Conservation (phyloP, 352 stramenopile species). For the Nothophytophthora sp. region DNA sequence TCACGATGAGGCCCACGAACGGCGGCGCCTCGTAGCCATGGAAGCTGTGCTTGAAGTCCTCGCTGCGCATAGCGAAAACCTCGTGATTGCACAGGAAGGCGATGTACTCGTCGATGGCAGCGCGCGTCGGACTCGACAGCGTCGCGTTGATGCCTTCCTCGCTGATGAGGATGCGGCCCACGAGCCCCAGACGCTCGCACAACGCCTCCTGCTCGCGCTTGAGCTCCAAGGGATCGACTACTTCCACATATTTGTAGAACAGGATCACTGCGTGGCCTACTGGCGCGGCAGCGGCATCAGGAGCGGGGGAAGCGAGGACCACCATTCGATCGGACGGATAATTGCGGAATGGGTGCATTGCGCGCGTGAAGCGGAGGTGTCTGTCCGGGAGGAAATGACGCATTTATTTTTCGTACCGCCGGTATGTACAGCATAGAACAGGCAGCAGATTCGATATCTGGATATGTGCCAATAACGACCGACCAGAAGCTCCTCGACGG, state of each 20-base stretch:
- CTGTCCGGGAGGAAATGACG: too few relatives aligned
- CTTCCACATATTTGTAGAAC: constrained; percentile 79
- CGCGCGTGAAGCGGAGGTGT: too few relatives aligned
- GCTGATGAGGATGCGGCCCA: constrained; percentile 74
- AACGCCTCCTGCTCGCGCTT: constrained; percentile 54
- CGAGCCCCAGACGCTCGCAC: constrained; percentile 53
- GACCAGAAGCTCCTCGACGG: too few relatives aligned
- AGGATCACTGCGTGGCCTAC: constrained; percentile 58
- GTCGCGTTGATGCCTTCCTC: constrained; percentile 87
- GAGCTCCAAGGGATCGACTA: constrained; percentile 32
- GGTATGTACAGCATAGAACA: too few relatives aligned
- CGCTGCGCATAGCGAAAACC: constrained; percentile 49
- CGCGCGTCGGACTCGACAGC: constrained; percentile 46
- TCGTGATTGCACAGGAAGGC: constrained; percentile 49
- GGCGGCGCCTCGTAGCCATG: constrained; percentile 34
- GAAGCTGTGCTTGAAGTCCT: constrained; percentile 82
- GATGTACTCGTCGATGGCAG: constrained; percentile 68
- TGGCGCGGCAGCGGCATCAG: constrained; percentile 2
- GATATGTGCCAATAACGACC: too few relatives aligned
- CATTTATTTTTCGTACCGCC: too few relatives aligned
- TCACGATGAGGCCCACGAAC: constrained; percentile 70
- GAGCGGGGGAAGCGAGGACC: not conserved
- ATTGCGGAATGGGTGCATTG: constrained; percentile 25
- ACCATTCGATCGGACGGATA: constrained; percentile 13
- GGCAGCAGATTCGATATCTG: too few relatives aligned